Evolutionary conservation across 495 filamentous ascomycete genomes (phyloP).

Genomic region (Beverwykella pulmonaria): DNA sequence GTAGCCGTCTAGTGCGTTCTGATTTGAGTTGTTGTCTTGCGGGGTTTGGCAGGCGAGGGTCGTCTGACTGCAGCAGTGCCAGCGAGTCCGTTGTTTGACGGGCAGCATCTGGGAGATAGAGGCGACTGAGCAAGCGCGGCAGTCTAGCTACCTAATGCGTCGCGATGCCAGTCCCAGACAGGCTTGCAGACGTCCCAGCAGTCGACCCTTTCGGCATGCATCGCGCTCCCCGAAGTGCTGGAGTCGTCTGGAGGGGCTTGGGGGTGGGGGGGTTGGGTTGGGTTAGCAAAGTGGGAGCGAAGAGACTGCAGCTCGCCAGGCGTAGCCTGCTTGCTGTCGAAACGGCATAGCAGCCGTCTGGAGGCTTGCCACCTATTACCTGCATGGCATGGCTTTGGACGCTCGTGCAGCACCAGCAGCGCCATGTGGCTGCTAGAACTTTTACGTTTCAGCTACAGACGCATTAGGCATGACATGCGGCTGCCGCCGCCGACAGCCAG

Average conservation of each 20-base stretch:
- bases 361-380: slow-evolving; percentile 14
- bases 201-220: slow-evolving; percentile 9
- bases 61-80: slow-evolving; percentile 25
- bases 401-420: slow-evolving; percentile 9
- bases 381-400: slow-evolving; percentile 8
- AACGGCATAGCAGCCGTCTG: slow-evolving; percentile 24
- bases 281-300: neutral
- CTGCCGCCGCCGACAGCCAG: slow-evolving; percentile 1
- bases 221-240: slow-evolving; percentile 28
- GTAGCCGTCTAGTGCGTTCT: slow-evolving; percentile 15
- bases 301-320: neutral
- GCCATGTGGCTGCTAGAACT: slow-evolving; percentile 22
- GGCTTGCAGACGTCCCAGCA: neutral
- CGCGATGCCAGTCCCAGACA: neutral
- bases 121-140: neutral
- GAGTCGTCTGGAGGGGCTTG: neutral
- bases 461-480: slow-evolving; percentile 16
- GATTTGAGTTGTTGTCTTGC: slow-evolving; percentile 5
- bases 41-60: slow-evolving; percentile 16
- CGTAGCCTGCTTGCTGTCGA: neutral
- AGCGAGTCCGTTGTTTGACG: slow-evolving; percentile 31
- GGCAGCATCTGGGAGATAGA: neutral
- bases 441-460: slow-evolving; percentile 16
- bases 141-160: no score
- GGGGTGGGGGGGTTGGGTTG: neutral